Evolutionary conservation across 768 basidiomycete genomes (phyloP), one percentile per base, ranked within the genome.

Genomic region (Pisolithus marmoratus): DNA sequence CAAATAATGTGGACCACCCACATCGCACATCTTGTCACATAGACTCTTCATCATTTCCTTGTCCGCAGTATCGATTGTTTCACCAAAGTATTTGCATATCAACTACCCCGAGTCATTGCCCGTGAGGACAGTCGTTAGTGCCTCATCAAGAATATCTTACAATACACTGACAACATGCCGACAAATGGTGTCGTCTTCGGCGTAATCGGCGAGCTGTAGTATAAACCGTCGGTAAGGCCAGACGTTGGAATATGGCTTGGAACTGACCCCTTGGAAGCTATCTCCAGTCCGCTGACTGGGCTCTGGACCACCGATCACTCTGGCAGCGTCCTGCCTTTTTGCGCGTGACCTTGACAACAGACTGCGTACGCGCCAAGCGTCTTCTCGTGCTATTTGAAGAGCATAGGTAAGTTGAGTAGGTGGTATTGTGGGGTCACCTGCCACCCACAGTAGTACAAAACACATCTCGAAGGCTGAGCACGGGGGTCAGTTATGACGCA

Each of bases 11-110:
- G 48, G 34, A 15, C 59, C 1, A 66, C 83, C 23, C 60, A 90
- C 90, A 63, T 93, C 90, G 59, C 90, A 93, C 87, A 90, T 91
- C 44, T 74, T 72, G 48, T 84, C 67, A 58, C 90, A 93, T 58
- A 87, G 82, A 4, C 60, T 60, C 50, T 74, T 74, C 48, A 77
- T 64, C 11, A 72, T 52, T 7, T 70, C 72, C 8, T 70, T 57
- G 56, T 85, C 74, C 11, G 60, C 65, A 7, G 68, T 59, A 55
- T 87, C 75, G 36, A 90, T 78, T 0, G 59, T 54, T 66, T 92
- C 90, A 1, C 87, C 90, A 56, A 93, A 92, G 63, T 88, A 90
- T 43, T 80, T 81, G 60, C 90, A 91, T 52, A 92, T 84, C 2
- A 77, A 73, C 86, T 91, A 47, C 43, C 26, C 19, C 29, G 17